phyloP scores from a whole-genome alignment of 148 eudicot species.

The Vaccinium darrowii region DNA sequence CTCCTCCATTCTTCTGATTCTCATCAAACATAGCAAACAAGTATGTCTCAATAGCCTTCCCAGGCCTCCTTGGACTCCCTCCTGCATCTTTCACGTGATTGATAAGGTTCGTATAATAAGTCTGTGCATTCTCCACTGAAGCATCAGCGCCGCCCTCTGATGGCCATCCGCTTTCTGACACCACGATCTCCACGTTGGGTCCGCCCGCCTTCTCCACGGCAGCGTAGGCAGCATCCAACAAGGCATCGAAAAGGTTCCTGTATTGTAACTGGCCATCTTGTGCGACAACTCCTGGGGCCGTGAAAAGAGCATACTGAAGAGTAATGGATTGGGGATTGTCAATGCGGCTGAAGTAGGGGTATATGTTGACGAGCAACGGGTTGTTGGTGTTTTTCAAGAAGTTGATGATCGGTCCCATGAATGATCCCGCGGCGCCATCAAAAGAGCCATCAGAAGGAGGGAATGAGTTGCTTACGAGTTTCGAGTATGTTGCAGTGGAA shows the following conservation, averaged over 20 bases:
- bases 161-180: slow-evolving; percentile 13
- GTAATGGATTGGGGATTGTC: background rate
- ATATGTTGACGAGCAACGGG: background rate
- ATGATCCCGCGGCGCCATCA: background rate
- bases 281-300: background rate
- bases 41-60: background rate
- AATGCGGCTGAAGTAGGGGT: background rate
- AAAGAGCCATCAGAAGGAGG: too few relatives aligned
- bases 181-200: background rate
- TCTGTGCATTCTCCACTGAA: background rate
- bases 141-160: background rate
- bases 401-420: background rate
- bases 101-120: background rate
- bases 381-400: background rate
- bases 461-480: background rate
- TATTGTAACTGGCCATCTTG: background rate
- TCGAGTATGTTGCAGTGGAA: background rate
- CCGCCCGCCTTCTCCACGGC: background rate
- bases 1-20: background rate
- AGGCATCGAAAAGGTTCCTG: background rate
- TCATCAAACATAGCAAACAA: background rate
- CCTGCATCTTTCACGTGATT: background rate
- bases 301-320: background rate
- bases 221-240: background rate
- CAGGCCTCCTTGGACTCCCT: background rate